These are phyloP conservation scores for Paramecium sonneborni DNA, from an alignment of 73 alveolate genomes.

Conservation along the genomic window DNA sequence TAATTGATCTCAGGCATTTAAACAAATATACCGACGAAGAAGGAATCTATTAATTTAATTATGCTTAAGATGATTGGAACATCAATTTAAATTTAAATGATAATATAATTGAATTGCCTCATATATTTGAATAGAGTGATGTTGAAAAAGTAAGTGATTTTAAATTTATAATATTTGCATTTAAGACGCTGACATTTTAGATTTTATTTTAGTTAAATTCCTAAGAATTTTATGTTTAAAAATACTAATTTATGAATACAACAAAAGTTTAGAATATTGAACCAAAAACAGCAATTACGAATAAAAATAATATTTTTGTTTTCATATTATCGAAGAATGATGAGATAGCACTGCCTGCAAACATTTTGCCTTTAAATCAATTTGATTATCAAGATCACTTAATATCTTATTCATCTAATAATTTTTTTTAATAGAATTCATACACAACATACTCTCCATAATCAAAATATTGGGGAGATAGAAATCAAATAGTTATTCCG, in stretches of 20 bases:
- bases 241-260: constrained; percentile 33
- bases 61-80: constrained; percentile 2
- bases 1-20: constrained; percentile 1
- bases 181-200: neutral
- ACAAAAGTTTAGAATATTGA: constrained; percentile 5
- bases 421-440: neutral
- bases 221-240: neutral
- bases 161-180: neutral
- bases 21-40: neutral
- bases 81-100: neutral
- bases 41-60: constrained; percentile 6
- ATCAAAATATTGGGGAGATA: constrained; percentile 30
- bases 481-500: neutral
- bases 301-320: neutral
- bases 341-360: neutral
- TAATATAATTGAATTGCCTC: neutral
- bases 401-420: neutral
- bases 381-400: neutral
- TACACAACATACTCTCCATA: constrained; percentile 14
- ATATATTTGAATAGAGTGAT: neutral
- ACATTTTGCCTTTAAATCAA: neutral
- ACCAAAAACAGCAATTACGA: neutral
- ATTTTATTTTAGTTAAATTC: neutral
- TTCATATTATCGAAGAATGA: neutral
- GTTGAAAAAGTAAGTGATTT: neutral